Percentiles rank a stretch among this genome's conserved stretches.
Conservation (phyloP, 2,329 filamentous ascomycete species). For the Gnomoniopsis smithogilvyi region DNA sequence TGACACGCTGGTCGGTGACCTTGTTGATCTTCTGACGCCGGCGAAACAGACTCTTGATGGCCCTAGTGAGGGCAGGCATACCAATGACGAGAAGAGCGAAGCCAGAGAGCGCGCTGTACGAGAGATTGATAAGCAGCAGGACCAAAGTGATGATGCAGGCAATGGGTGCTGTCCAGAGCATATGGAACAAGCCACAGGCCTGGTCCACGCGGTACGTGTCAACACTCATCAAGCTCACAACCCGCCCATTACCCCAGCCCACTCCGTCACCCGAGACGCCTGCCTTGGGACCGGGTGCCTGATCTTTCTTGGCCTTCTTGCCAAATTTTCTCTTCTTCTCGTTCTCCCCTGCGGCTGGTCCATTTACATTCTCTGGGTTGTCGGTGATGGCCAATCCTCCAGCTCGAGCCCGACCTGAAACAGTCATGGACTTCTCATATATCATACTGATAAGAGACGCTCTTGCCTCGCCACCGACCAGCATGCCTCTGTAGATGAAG, state of each 20-base stretch:
- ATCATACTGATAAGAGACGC: slow-evolving; percentile 81
- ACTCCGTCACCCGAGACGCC: slow-evolving; percentile 65
- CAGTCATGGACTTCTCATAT: slow-evolving; percentile 87
- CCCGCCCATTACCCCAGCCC: slow-evolving; percentile 90
- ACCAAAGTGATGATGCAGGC: slow-evolving; percentile 74
- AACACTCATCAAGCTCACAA: slow-evolving; percentile 91
- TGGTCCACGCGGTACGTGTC: slow-evolving; percentile 92
- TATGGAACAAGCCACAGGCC: slow-evolving; percentile 83
- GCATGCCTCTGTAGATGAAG: slow-evolving; percentile 90
- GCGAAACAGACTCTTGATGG: slow-evolving; percentile 72
- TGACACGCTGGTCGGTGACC: slow-evolving; percentile 88
- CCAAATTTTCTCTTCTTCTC: slow-evolving; percentile 30
- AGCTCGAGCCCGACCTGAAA: slow-evolving; percentile 84
- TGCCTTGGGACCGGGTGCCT: slow-evolving; percentile 29
- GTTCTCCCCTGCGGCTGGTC: slow-evolving; percentile 42
- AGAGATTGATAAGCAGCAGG: slow-evolving; percentile 80
- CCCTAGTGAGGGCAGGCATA: slow-evolving; percentile 72
- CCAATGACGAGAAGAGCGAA: slow-evolving; percentile 79
- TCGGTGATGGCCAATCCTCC: slow-evolving; percentile 52
- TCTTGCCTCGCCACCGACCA: slow-evolving; percentile 80
- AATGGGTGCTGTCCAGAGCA: slow-evolving; percentile 84
- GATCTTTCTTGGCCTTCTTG: slow-evolving; percentile 34
- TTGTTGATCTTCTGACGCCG: slow-evolving; percentile 83
- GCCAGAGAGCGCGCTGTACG: slow-evolving; percentile 84
- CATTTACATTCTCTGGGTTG: slow-evolving; percentile 32